phyloP scores from a whole-genome alignment of 495 filamentous ascomycete species.

The Friedmanniomyces endolithicus region DNA sequence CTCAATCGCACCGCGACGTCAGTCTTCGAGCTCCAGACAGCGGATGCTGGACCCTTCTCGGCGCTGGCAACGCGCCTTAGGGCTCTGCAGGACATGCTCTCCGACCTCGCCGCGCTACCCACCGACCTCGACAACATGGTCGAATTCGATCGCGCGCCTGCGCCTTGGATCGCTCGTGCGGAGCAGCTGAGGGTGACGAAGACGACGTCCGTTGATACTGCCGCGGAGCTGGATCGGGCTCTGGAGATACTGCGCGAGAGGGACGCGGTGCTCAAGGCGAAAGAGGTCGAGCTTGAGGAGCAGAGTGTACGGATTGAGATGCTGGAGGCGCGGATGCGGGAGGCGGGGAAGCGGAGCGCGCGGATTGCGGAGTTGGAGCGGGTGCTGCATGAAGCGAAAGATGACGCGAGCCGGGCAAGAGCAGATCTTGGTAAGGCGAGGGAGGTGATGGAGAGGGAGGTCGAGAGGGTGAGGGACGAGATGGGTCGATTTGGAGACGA shows the following conservation, averaged over 20 bases:
- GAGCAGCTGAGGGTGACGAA: slow-evolving; percentile 67
- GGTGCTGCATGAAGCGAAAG: slow-evolving; percentile 43
- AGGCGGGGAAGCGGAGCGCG: slow-evolving; percentile 57
- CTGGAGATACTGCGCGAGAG: slow-evolving; percentile 46
- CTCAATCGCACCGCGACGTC: slow-evolving; percentile 45
- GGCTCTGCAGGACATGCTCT: slow-evolving; percentile 48
- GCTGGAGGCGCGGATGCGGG: slow-evolving; percentile 67
- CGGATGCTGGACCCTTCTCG: slow-evolving; percentile 51
- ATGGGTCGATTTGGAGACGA: slow-evolving; percentile 64
- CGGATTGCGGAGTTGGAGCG: slow-evolving; percentile 52
- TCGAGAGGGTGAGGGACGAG: slow-evolving; percentile 57
- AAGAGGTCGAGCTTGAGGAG: slow-evolving; percentile 43
- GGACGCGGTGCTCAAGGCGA: slow-evolving; percentile 36
- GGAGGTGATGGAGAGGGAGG: slow-evolving; percentile 34
- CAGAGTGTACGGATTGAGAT: slow-evolving; percentile 83
- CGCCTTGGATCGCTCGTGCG: slow-evolving; percentile 76
- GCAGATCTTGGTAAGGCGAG: slow-evolving; percentile 37
- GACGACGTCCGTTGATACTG: slow-evolving; percentile 62
- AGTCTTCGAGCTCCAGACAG: slow-evolving; percentile 32
- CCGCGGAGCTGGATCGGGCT: slow-evolving; percentile 37
- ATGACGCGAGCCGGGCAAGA: slow-evolving; percentile 30
- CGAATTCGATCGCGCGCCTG: slow-evolving; percentile 66
- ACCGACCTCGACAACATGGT: slow-evolving; percentile 64
- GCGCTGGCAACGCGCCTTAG: slow-evolving; percentile 56
- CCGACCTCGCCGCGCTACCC: slow-evolving; percentile 60